phyloP scores from a whole-genome alignment of 2,329 filamentous ascomycete species.

The Clathrospora elynae region DNA sequence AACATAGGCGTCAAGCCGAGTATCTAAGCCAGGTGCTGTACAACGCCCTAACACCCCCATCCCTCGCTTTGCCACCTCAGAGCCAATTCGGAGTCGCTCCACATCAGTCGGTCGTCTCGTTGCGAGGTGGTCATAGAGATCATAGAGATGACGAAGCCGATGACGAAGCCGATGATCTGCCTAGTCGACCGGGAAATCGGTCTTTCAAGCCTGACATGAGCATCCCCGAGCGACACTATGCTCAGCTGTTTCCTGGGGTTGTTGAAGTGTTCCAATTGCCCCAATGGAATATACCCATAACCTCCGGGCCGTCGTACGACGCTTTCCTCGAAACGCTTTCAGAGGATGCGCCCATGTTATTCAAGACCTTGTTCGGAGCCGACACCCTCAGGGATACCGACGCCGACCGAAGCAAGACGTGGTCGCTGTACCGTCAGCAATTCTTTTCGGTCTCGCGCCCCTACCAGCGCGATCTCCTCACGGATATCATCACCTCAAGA shows the following conservation, averaged over 20 bases:
- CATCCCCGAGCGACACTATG: background rate
- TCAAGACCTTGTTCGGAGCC: background rate
- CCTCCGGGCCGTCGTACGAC: slow-evolving; percentile 2
- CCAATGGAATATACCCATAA: slow-evolving; percentile 3
- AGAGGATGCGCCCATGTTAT: background rate
- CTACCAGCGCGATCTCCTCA: slow-evolving; percentile 5
- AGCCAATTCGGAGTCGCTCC: slow-evolving; percentile 7
- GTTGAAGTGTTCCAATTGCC: background rate
- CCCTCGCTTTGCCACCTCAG: slow-evolving; percentile 1
- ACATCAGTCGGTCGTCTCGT: slow-evolving; percentile 7
- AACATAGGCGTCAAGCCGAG: slow-evolving; percentile 31
- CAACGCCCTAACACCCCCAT: slow-evolving; percentile 11
- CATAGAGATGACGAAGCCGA: background rate
- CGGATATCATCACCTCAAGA: slow-evolving; percentile 7
- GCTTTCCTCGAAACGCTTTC: slow-evolving; percentile 1
- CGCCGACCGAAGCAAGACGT: no score
- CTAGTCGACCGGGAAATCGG: no score
- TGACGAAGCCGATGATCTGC: background rate
- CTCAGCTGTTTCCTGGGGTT: background rate
- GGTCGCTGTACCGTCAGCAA: no score
- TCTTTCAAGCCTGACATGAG: no score
- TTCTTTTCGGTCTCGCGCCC: background rate
- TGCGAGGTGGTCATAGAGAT: slow-evolving; percentile 24
- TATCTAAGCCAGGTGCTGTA: slow-evolving; percentile 34
- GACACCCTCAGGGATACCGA: no score